These are phyloP conservation scores for Toxoplasma gondii DNA, from an alignment of 169 alveolate genomes.

Conservation along the genomic window DNA sequence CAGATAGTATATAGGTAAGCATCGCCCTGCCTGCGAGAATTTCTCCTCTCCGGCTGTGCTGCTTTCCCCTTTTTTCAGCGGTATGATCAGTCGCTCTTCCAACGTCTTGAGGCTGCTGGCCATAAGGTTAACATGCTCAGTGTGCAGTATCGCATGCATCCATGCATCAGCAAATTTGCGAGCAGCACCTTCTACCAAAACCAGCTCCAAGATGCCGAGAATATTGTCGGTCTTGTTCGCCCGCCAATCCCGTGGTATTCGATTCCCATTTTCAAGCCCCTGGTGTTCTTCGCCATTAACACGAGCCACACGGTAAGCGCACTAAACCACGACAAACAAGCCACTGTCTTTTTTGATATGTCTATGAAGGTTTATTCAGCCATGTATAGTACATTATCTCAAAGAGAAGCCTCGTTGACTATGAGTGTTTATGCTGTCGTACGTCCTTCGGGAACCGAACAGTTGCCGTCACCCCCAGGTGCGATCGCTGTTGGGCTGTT, in stretches of 20 bases:
- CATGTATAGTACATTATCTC: too few relatives aligned
- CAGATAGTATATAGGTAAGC: too few relatives aligned
- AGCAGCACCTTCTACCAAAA: slow-evolving; percentile 83
- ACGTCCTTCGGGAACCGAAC: too few relatives aligned
- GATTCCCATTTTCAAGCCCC: slow-evolving; percentile 87
- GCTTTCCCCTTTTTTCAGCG: slow-evolving; percentile 57
- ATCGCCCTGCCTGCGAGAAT: too few relatives aligned
- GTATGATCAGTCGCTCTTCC: slow-evolving; percentile 91
- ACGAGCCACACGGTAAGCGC: slow-evolving; percentile 77
- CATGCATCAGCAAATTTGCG: slow-evolving; percentile 94
- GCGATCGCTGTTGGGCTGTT: too few relatives aligned
- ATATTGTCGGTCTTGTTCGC: slow-evolving; percentile 70
- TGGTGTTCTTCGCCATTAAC: slow-evolving; percentile 87
- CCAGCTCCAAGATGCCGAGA: slow-evolving; percentile 67
- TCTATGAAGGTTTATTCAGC: too few relatives aligned
- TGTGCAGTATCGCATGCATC: slow-evolving; percentile 98
- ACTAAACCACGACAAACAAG: not conserved
- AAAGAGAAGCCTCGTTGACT: too few relatives aligned
- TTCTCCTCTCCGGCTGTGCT: not conserved
- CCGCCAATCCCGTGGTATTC: slow-evolving; percentile 85
- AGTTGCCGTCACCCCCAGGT: too few relatives aligned
- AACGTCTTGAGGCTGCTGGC: slow-evolving; percentile 88
- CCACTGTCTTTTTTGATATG: too few relatives aligned
- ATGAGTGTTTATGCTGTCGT: too few relatives aligned
- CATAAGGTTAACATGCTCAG: slow-evolving; percentile 86